Conservation (phyloP, 2,329 filamentous ascomycete genomes). For the Endoconidiophora laricicola region DNA sequence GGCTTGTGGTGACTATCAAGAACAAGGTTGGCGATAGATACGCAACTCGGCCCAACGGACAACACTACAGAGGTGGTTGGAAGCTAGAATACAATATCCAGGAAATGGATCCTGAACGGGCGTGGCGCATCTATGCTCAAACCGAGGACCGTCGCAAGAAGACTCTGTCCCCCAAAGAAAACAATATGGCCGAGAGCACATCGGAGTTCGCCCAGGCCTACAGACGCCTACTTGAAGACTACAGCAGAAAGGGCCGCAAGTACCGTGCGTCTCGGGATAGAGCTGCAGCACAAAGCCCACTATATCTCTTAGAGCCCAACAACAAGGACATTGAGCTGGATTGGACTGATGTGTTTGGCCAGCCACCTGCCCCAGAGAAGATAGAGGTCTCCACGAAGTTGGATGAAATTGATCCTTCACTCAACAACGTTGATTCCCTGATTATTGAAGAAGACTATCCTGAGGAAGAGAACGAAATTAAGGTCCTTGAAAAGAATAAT, state of each 20-base stretch:
- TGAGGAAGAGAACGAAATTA: background rate
- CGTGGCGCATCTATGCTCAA: conserved; percentile 35
- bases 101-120: conserved; percentile 35
- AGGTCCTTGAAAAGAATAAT: background rate
- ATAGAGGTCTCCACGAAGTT: background rate
- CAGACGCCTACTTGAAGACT: conserved; percentile 31
- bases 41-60: conserved; percentile 40
- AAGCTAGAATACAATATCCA: conserved; percentile 60
- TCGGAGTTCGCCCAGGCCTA: conserved; percentile 26
- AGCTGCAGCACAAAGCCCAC: conserved; percentile 29
- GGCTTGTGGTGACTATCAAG: conserved; percentile 53
- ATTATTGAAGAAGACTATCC: conserved; percentile 1
- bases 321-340: conserved; percentile 23
- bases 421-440: background rate
- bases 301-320: conserved; percentile 25
- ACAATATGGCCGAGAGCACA: conserved; percentile 18
- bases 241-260: conserved; percentile 36
- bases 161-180: conserved; percentile 19
- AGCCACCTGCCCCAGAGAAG: background rate
- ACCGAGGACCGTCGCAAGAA: conserved; percentile 39
- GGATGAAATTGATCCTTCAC: background rate
- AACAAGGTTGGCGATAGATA: conserved; percentile 54
- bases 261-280: conserved; percentile 40
- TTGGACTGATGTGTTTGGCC: conserved; percentile 22
- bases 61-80: conserved; percentile 39